These are phyloP conservation scores for Pseudogymnoascus sp. DNA, from an alignment of 2,329 filamentous ascomycete species.

Conservation along the genomic window DNA sequence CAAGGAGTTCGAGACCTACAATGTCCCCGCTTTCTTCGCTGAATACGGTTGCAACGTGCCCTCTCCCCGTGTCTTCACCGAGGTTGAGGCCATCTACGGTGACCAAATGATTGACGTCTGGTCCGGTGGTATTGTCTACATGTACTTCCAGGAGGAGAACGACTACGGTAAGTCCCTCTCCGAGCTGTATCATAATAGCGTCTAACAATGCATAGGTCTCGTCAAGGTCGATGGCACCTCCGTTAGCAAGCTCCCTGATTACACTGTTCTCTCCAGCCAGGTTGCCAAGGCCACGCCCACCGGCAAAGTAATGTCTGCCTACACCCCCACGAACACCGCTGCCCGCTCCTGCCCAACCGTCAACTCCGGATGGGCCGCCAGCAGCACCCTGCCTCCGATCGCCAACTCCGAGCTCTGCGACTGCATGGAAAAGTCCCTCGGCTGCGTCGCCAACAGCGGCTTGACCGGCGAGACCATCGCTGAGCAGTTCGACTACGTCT, in stretches of 20 bases:
- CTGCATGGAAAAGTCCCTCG: conserved; percentile 73
- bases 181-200: conserved; percentile 15
- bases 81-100: conserved; percentile 76
- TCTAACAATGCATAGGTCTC: conserved; percentile 47
- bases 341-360: conserved; percentile 64
- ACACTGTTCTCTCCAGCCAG: conserved; percentile 61
- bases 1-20: conserved; percentile 80
- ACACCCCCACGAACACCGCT: conserved; percentile 66
- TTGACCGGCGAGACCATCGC: conserved; percentile 54
- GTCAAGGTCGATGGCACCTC: conserved; percentile 52
- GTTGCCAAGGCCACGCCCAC: conserved; percentile 62
- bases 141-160: conserved; percentile 92
- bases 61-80: conserved; percentile 68
- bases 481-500: conserved; percentile 68
- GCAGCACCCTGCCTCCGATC: conserved; percentile 66
- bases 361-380: conserved; percentile 60
- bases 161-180: conserved; percentile 59
- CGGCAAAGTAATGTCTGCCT: conserved; percentile 57
- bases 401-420: conserved; percentile 73
- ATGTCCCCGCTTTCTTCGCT: conserved; percentile 94
- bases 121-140: conserved; percentile 97
- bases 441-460: conserved; percentile 58
- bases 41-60: conserved; percentile 91
- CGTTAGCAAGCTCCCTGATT: conserved; percentile 67
- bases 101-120: conserved; percentile 77